Evolutionary conservation across 306 rosid genomes (phyloP).

Genomic region (Malus sieversii): DNA sequence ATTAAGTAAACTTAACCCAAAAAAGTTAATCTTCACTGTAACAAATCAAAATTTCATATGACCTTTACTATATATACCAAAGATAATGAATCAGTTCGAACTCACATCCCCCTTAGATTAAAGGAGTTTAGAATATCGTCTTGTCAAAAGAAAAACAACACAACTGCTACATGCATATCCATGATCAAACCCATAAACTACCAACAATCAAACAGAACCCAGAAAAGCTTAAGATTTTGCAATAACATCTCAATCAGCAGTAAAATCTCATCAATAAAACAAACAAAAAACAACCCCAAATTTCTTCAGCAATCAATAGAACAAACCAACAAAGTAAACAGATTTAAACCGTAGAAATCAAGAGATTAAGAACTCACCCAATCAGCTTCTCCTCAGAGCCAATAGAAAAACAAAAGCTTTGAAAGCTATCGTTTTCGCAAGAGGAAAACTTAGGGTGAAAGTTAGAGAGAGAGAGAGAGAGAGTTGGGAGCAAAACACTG

Average conservation of each 20-base stretch:
- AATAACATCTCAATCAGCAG: not conserved
- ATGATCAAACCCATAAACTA: not conserved
- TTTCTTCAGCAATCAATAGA: conserved; percentile 5
- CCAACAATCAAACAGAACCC: not conserved
- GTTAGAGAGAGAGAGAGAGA: not conserved
- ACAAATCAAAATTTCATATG: not conserved
- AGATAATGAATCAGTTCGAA: not conserved
- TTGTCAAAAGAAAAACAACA: no score
- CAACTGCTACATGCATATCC: not conserved
- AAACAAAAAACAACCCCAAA: not conserved
- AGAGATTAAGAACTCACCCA: conserved; percentile 19
- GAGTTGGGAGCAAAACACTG: not conserved
- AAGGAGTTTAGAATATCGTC: no score
- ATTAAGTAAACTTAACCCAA: not conserved
- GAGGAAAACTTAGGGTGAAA: conserved; percentile 4
- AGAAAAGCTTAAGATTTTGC: no score
- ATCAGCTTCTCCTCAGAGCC: conserved; percentile 32
- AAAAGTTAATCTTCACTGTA: not conserved
- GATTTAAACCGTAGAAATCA: not conserved
- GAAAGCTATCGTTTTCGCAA: conserved; percentile 1
- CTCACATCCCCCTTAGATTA: no score
- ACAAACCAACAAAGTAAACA: not conserved
- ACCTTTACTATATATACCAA: not conserved
- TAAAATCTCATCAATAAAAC: not conserved
- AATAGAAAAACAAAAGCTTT: not conserved